These are phyloP conservation scores for Plenodomus biglobosus DNA, from an alignment of 2,329 filamentous ascomycete species.

Conservation along the genomic window DNA sequence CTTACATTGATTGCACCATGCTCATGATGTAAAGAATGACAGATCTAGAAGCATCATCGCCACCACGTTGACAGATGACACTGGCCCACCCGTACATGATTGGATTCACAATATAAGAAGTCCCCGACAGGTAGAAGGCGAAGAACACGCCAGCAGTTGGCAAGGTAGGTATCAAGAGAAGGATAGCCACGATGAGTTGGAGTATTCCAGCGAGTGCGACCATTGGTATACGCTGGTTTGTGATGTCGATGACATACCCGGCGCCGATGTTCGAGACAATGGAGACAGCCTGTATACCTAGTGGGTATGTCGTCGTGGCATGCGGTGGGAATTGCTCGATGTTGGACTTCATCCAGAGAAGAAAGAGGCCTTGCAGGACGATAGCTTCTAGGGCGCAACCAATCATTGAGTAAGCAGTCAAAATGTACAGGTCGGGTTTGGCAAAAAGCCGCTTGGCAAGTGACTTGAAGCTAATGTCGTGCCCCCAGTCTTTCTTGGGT, in stretches of 20 bases:
- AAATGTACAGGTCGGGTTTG: conserved; percentile 42
- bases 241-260: conserved; percentile 44
- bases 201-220: conserved; percentile 37
- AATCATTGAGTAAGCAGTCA: conserved; percentile 45
- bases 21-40: conserved; percentile 49
- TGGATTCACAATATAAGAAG: conserved; percentile 47
- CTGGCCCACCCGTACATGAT: conserved; percentile 47
- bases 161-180: conserved; percentile 40
- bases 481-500: conserved; percentile 26
- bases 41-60: conserved; percentile 48
- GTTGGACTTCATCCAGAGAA: conserved; percentile 30
- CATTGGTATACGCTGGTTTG: conserved; percentile 41
- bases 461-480: conserved; percentile 28
- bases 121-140: conserved; percentile 45
- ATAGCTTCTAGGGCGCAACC: conserved; percentile 43
- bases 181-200: conserved; percentile 38
- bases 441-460: conserved; percentile 24
- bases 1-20: conserved; percentile 37
- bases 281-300: conserved; percentile 59
- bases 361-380: conserved; percentile 28
- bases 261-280: conserved; percentile 53
- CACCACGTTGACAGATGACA: conserved; percentile 41
- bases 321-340: conserved; percentile 37
- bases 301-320: conserved; percentile 60
- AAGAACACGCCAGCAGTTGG: conserved; percentile 41